These are phyloP conservation scores for Fusarium lyarnte DNA, from an alignment of 2,329 filamentous ascomycete genomes.

Conservation along the genomic window DNA sequence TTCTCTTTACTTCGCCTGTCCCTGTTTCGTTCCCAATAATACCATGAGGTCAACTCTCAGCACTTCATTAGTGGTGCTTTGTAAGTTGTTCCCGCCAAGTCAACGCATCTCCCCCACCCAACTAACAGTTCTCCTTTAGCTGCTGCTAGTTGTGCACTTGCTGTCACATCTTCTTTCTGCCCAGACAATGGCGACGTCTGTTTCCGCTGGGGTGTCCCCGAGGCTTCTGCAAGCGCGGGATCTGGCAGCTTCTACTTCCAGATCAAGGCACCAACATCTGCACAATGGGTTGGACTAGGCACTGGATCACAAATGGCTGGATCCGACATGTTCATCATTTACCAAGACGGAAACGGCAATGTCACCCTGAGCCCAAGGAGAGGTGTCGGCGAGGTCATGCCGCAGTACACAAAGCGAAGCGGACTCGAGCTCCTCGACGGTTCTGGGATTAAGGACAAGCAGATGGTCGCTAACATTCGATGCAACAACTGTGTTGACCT, in stretches of 20 bases:
- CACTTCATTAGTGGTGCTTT: constrained; percentile 30
- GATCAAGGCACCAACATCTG: constrained; percentile 62
- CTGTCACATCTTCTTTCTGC: constrained; percentile 52
- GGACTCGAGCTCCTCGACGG: constrained; percentile 65
- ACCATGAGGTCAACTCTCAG: constrained; percentile 36
- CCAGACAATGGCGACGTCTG: constrained; percentile 57
- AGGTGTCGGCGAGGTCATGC: constrained; percentile 59
- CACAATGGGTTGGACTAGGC: constrained; percentile 67
- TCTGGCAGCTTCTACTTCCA: constrained; percentile 70
- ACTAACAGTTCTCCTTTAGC: constrained; percentile 35
- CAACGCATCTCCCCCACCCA: neutral
- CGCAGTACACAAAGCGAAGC: constrained; percentile 55
- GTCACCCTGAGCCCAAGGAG: constrained; percentile 68
- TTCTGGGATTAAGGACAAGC: constrained; percentile 62
- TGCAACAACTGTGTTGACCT: constrained; percentile 64
- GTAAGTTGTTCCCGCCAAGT: constrained; percentile 22
- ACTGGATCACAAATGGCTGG: constrained; percentile 65
- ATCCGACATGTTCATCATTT: constrained; percentile 71
- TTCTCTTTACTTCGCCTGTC: neutral
- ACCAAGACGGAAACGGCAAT: constrained; percentile 66
- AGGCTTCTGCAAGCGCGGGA: constrained; percentile 56
- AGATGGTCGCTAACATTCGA: constrained; percentile 69
- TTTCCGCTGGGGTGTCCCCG: constrained; percentile 65
- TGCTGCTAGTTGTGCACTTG: constrained; percentile 34
- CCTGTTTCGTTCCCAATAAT: neutral